phyloP scores from a whole-genome alignment of 495 filamentous ascomycete genomes.

The Podospora conica region DNA sequence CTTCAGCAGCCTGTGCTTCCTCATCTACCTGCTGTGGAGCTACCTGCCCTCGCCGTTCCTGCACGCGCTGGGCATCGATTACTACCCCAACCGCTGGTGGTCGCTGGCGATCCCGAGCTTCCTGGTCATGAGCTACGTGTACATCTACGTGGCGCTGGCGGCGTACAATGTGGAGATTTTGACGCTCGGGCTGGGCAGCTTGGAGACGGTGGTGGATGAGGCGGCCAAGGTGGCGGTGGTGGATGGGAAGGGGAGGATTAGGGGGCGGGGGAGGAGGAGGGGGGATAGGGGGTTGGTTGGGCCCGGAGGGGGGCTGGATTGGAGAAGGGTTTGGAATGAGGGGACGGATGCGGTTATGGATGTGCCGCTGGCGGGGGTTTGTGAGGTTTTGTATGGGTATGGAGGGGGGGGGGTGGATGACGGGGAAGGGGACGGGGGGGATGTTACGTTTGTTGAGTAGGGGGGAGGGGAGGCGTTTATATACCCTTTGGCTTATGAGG shows the following conservation, averaged over 20 bases:
- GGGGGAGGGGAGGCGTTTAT: neutral
- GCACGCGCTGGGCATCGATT: conserved; percentile 87
- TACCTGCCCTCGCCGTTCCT: conserved; percentile 89
- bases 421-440: conserved; percentile 14
- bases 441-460: conserved; percentile 5
- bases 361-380: conserved; percentile 92
- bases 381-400: conserved; percentile 82
- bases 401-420: conserved; percentile 44
- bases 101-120: conserved; percentile 83
- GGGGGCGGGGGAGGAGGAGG: conserved; percentile 34
- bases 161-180: conserved; percentile 84
- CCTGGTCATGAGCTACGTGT: conserved; percentile 80
- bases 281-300: conserved; percentile 18
- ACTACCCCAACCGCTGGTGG: conserved; percentile 98
- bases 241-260: conserved; percentile 59
- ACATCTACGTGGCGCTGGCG: conserved; percentile 91
- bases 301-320: conserved; percentile 49
- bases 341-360: conserved; percentile 98
- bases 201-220: conserved; percentile 91
- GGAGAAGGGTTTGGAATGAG: conserved; percentile 77
- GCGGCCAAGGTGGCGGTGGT: conserved; percentile 79
- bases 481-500: neutral
- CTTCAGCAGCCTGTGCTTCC: conserved; percentile 68
- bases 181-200: conserved; percentile 69
- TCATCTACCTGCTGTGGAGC: conserved; percentile 90